These are phyloP conservation scores for Crithidia expoeki DNA, from an alignment of 208 protist species.

Conservation along the genomic window DNA sequence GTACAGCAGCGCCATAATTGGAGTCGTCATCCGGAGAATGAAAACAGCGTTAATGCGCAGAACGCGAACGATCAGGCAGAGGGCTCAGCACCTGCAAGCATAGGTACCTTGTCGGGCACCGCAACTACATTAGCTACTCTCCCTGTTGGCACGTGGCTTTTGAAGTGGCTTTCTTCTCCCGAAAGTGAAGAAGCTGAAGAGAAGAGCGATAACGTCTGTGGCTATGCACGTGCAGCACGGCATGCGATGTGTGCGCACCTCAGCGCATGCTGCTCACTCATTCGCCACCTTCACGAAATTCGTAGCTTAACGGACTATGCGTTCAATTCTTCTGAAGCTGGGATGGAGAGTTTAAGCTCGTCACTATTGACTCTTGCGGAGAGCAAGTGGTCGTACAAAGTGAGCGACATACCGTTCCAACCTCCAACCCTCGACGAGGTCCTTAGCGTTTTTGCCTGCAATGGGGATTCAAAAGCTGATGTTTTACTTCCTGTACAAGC, in stretches of 20 bases:
- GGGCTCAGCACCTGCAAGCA: too few relatives aligned
- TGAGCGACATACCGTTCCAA: background rate
- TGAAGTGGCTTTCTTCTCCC: background rate
- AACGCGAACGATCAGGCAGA: too few relatives aligned
- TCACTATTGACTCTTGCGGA: background rate
- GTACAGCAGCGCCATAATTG: background rate
- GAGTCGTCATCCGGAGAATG: background rate
- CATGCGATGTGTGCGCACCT: constrained; percentile 24
- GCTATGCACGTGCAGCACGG: constrained; percentile 2
- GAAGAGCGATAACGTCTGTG: background rate
- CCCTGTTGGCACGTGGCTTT: background rate
- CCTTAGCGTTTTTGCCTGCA: background rate
- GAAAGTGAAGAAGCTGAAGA: background rate
- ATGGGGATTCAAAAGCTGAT: background rate
- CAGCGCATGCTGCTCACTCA: constrained; percentile 24
- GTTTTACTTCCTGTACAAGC: background rate
- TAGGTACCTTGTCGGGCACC: background rate
- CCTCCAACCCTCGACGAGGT: constrained; percentile 4
- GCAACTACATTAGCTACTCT: background rate
- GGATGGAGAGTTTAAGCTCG: background rate
- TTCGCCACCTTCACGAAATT: background rate
- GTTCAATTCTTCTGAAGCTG: background rate
- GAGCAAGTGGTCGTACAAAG: background rate
- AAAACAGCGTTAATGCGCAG: too few relatives aligned
- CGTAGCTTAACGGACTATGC: background rate